phyloP scores from a whole-genome alignment of 805 yeast species.

The Candida cerambycidarum region DNA sequence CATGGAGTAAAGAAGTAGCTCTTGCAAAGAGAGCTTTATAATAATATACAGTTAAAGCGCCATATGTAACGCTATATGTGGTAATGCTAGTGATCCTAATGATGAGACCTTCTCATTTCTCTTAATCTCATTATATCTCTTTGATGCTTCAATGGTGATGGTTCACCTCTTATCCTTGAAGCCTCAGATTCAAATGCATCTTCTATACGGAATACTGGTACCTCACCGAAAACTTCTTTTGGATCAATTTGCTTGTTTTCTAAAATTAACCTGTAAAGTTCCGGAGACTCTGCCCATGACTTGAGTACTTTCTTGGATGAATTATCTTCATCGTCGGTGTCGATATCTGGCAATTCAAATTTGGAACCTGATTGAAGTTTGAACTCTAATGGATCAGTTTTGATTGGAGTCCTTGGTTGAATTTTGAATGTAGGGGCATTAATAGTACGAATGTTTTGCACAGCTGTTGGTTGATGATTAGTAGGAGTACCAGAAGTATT shows the following conservation, averaged over 20 bases:
- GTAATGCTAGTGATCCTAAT: not conserved
- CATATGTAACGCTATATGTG: no score
- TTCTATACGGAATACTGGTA: slow-evolving; percentile 66
- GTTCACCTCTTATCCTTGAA: slow-evolving; percentile 53
- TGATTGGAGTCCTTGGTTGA: slow-evolving; percentile 9
- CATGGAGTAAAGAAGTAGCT: slow-evolving; percentile 65
- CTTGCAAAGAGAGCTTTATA: slow-evolving; percentile 38
- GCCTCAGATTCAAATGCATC: slow-evolving; percentile 60
- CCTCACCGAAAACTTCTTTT: slow-evolving; percentile 68
- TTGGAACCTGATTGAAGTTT: slow-evolving; percentile 15
- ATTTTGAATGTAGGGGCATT: slow-evolving; percentile 8
- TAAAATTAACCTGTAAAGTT: slow-evolving; percentile 26
- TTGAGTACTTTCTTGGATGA: slow-evolving; percentile 22
- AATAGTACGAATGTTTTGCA: not conserved
- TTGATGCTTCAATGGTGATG: slow-evolving; percentile 45
- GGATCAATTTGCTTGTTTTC: slow-evolving; percentile 53
- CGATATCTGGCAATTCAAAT: slow-evolving; percentile 37
- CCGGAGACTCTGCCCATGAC: slow-evolving; percentile 43
- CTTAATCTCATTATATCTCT: slow-evolving; percentile 4
- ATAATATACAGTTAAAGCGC: slow-evolving; percentile 7
- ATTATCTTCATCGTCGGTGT: slow-evolving; percentile 39
- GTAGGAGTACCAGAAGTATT: not conserved
- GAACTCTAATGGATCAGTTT: not conserved
- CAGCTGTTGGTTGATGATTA: not conserved
- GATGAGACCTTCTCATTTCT: slow-evolving; percentile 6